phyloP scores from a whole-genome alignment of 345 rosid genomes.

The Melaleuca alternifolia region DNA sequence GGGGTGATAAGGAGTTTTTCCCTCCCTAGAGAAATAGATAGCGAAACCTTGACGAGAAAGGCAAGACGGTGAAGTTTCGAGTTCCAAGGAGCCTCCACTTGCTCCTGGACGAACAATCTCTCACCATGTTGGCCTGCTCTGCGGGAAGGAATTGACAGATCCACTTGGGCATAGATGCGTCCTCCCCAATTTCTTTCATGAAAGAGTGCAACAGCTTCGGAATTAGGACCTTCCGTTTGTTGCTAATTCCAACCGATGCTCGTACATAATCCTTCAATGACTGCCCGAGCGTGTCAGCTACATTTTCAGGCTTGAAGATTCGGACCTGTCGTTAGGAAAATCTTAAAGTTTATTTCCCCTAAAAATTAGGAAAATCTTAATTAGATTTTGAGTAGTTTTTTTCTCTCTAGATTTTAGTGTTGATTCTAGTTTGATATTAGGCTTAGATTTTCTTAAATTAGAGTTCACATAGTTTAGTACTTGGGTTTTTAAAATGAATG shows the following conservation, averaged over 20 bases:
- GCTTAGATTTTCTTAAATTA: too few species aligned
- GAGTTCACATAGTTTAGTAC: too few species aligned
- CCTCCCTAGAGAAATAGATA: slow-evolving; percentile 32
- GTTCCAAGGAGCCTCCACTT: slow-evolving; percentile 37
- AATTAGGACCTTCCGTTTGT: slow-evolving; percentile 38
- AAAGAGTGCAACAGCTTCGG: slow-evolving; percentile 51
- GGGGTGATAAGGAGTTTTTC: background rate
- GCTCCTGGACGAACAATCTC: slow-evolving; percentile 26
- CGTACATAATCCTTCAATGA: slow-evolving; percentile 45
- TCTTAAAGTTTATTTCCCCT: background rate
- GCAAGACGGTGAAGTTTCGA: slow-evolving; percentile 36
- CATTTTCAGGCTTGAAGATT: slow-evolving; percentile 45
- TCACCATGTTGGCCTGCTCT: slow-evolving; percentile 36
- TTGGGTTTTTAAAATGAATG: too few species aligned
- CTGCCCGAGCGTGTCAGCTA: slow-evolving; percentile 23
- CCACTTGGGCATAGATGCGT: slow-evolving; percentile 39
- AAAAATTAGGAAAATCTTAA: too few species aligned
- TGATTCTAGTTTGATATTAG: too few species aligned
- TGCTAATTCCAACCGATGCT: slow-evolving; percentile 43
- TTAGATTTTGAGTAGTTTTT: too few species aligned
- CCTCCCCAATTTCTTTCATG: slow-evolving; percentile 33
- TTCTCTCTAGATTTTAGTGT: too few species aligned
- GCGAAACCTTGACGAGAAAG: slow-evolving; percentile 55
- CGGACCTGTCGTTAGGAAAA: slow-evolving; percentile 32
- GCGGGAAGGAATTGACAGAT: slow-evolving; percentile 40